A percentile compares a stretch with the other conserved stretches of the same genome.
phyloP scores from a whole-genome alignment of 2,329 filamentous ascomycete species.

The Hypoxylon sp. region DNA sequence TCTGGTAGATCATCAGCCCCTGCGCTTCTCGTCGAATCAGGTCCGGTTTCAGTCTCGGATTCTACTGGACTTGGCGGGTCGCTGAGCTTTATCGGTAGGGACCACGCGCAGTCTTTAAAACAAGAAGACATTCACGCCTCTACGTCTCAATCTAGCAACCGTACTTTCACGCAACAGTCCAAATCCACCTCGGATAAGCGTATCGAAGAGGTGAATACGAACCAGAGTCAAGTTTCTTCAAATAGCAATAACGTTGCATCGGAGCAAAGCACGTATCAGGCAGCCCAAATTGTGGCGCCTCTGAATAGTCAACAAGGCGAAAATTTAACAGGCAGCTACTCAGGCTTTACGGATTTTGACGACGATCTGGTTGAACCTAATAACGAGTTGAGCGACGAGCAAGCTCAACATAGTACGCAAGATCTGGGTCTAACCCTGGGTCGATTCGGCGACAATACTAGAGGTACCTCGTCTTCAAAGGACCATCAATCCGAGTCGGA shows the following conservation, averaged over 20 bases:
- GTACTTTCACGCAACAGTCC: constrained; percentile 8
- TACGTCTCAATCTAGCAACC: constrained; percentile 13
- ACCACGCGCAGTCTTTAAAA: constrained; percentile 7
- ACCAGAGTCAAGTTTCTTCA: constrained; percentile 19
- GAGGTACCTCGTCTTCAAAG: constrained; percentile 35
- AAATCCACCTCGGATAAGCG: constrained; percentile 10
- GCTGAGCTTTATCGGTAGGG: constrained; percentile 4
- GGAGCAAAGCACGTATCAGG: constrained; percentile 38
- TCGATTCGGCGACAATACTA: constrained; percentile 42
- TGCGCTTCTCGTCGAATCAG: constrained; percentile 9
- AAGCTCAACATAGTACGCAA: constrained; percentile 26
- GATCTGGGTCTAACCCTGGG: constrained; percentile 40
- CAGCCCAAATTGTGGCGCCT: constrained; percentile 43
- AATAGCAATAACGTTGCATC: constrained; percentile 12
- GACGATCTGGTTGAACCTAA: constrained; percentile 35
- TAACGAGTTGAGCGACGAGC: constrained; percentile 13
- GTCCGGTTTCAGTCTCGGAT: too few species aligned
- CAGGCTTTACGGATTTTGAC: constrained; percentile 37
- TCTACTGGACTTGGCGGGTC: constrained; percentile 14
- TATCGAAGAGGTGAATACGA: constrained; percentile 16
- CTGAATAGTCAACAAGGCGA: constrained; percentile 35
- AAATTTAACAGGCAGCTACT: constrained; percentile 34
- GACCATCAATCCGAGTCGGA: constrained; percentile 16
- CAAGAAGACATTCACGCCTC: constrained; percentile 19
- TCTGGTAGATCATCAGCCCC: constrained; percentile 25